Percentiles rank a stretch among this genome's conserved stretches.
Evolutionary conservation across 495 filamentous ascomycete genomes (phyloP).

Genomic region (Aspergillus taichungensis): DNA sequence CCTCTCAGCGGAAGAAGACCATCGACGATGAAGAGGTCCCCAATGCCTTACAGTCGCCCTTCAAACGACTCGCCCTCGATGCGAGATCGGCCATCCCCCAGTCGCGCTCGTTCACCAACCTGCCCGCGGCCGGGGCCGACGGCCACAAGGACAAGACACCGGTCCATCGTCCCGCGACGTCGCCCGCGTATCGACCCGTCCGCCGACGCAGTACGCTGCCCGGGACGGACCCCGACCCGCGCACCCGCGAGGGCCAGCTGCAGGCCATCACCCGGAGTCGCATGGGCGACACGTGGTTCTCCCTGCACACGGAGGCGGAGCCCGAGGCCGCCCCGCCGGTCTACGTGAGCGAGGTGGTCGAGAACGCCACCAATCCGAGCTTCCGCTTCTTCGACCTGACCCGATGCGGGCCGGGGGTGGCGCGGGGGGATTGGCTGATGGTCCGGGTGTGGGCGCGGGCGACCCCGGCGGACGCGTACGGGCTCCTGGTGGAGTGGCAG

Average conservation of each 20-base stretch:
- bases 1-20: constrained; percentile 61
- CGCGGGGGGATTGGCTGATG: constrained; percentile 52
- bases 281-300: constrained; percentile 86
- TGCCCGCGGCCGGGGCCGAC: constrained; percentile 29
- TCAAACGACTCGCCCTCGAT: constrained; percentile 56
- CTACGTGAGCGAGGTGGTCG: constrained; percentile 80
- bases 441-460: constrained; percentile 73
- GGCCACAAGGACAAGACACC: constrained; percentile 13
- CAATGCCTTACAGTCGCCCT: constrained; percentile 55
- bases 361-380: constrained; percentile 79
- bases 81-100: constrained; percentile 52
- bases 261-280: constrained; percentile 61
- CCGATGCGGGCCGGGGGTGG: constrained; percentile 53
- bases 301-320: constrained; percentile 38
- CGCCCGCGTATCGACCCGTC: constrained; percentile 15
- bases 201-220: constrained; percentile 61
- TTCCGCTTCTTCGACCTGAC: constrained; percentile 82
- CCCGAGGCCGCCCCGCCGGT: constrained; percentile 50
- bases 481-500: constrained; percentile 61
- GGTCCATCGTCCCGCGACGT: constrained; percentile 2
- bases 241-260: constrained; percentile 62
- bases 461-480: constrained; percentile 47
- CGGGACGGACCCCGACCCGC: constrained; percentile 59
- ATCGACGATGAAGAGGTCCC: constrained; percentile 79
- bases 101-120: constrained; percentile 64